Conservation (phyloP, 306 rosid species). For the Nissolia schottii region DNA sequence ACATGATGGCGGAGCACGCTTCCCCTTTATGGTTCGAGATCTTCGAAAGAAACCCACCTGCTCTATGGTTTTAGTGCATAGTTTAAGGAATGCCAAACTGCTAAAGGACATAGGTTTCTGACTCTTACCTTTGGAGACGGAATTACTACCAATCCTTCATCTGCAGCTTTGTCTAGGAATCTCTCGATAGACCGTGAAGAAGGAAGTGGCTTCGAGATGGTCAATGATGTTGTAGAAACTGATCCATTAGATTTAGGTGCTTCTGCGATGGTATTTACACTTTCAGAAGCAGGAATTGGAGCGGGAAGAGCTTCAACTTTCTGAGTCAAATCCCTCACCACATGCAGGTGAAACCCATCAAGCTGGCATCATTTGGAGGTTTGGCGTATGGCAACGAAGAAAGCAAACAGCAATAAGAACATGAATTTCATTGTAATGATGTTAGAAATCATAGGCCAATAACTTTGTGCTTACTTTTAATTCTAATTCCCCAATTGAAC, state of each 20-base stretch:
- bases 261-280: conserved; percentile 30
- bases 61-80: conserved; percentile 30
- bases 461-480: conserved; percentile 55
- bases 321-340: conserved; percentile 45
- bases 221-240: conserved; percentile 56
- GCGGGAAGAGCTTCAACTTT: conserved; percentile 32
- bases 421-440: neutral
- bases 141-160: conserved; percentile 79
- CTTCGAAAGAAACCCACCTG: conserved; percentile 92
- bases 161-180: conserved; percentile 66
- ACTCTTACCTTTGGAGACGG: conserved; percentile 66
- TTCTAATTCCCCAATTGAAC: conserved; percentile 63
- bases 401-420: conserved; percentile 5
- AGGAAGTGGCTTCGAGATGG: conserved; percentile 36
- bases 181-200: conserved; percentile 44
- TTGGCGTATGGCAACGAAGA: conserved; percentile 7
- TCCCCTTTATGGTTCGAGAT: conserved; percentile 81
- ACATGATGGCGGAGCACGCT: conserved; percentile 71
- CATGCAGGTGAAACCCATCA: conserved; percentile 60
- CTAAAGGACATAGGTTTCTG: neutral
- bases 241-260: conserved; percentile 42
- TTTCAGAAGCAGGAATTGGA: conserved; percentile 37
- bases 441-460: conserved; percentile 3
- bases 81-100: neutral
- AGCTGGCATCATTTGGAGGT: conserved; percentile 45